Conservation (phyloP, 306 rosid genomes). For the Corylus avellana region DNA sequence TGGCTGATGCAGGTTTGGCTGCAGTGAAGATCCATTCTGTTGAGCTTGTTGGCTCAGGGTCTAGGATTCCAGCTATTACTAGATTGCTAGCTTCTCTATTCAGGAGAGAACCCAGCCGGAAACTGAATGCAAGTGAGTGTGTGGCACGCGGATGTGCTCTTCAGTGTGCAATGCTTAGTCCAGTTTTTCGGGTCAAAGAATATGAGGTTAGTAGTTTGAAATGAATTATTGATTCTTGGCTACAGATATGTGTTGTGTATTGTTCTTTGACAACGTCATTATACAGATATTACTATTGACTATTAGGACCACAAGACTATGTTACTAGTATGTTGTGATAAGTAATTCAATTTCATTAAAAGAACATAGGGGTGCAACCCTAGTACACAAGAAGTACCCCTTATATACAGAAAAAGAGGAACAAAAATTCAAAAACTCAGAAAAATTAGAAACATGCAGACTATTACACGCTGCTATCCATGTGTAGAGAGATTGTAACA, state of each 20-base stretch:
- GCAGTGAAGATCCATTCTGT: constrained; percentile 66
- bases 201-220: constrained; percentile 70
- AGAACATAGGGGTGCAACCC: too few relatives aligned
- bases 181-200: constrained; percentile 77
- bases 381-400: too few relatives aligned
- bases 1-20: constrained; percentile 63
- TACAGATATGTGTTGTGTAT: constrained; percentile 1
- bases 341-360: too few relatives aligned
- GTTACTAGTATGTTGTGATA: neutral
- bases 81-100: constrained; percentile 63
- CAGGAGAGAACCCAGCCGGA: constrained; percentile 78
- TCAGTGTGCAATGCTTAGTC: constrained; percentile 98
- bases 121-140: constrained; percentile 95
- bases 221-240: constrained; percentile 27
- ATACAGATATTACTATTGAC: neutral
- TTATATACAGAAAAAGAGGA: too few relatives aligned
- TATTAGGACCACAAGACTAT: neutral
- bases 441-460: too few relatives aligned
- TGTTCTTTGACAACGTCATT: neutral
- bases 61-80: constrained; percentile 82
- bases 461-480: too few relatives aligned
- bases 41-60: constrained; percentile 97
- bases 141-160: constrained; percentile 99
- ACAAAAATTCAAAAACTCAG: too few relatives aligned
- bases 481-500: too few relatives aligned